Evolutionary conservation across 805 yeast species (phyloP).

Genomic region (Candida methanosorbosa): DNA sequence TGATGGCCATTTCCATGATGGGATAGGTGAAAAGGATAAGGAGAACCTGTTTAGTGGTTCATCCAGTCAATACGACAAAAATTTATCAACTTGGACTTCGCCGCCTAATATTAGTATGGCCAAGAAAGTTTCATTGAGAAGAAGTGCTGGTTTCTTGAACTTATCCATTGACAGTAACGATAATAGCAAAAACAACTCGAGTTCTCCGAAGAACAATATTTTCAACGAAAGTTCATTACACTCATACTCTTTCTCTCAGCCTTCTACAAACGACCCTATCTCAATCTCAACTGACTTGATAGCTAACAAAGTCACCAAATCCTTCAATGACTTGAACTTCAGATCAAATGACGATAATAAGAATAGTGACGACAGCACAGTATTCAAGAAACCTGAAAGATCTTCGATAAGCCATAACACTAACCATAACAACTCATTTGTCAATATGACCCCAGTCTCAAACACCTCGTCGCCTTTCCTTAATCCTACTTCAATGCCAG

Average conservation of each 20-base stretch:
- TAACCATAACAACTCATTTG: conserved; percentile 3
- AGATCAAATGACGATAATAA: conserved; percentile 8
- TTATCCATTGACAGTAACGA: conserved; percentile 35
- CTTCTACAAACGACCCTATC: no score
- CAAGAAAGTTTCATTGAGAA: conserved; percentile 29
- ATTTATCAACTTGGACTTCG: background rate
- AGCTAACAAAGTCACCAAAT: conserved; percentile 20
- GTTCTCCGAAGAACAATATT: no score
- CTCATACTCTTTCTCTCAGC: no score
- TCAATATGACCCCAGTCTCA: conserved; percentile 9
- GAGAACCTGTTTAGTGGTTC: background rate
- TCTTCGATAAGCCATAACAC: no score
- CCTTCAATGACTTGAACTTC: conserved; percentile 26
- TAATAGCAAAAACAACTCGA: conserved; percentile 3
- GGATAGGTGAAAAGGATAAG: background rate
- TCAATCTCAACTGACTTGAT: conserved; percentile 13
- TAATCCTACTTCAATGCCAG: conserved; percentile 7
- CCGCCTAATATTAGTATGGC: background rate
- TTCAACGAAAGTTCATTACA: no score
- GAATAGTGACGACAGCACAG: background rate
- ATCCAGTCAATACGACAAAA: background rate
- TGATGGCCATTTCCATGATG: no score
- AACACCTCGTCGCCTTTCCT: conserved; percentile 16
- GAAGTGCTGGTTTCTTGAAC: conserved; percentile 46
- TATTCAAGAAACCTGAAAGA: background rate